Conservation (phyloP, 768 basidiomycete genomes). For the Tylopilus rubrobrunneus region DNA sequence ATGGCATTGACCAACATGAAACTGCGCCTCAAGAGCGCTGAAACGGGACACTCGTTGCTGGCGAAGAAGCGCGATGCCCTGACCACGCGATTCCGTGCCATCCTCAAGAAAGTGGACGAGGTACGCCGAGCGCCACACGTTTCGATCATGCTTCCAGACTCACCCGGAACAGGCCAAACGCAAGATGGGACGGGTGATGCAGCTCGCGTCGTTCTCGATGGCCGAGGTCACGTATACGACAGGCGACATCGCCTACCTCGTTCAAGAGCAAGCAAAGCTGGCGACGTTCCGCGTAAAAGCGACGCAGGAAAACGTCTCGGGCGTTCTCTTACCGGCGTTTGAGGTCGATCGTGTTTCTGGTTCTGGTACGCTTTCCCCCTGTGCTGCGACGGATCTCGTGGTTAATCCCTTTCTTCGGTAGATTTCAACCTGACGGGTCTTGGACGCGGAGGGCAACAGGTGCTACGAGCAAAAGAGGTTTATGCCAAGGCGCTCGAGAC, state of each 20-base stretch:
- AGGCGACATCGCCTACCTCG: constrained; percentile 95
- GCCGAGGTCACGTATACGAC: constrained; percentile 98
- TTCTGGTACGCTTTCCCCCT: constrained; percentile 52
- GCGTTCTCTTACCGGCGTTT: constrained; percentile 93
- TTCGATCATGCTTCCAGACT: not conserved
- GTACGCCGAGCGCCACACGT: constrained; percentile 41
- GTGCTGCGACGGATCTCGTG: not conserved
- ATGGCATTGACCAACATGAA: constrained; percentile 97
- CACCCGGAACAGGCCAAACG: constrained; percentile 75
- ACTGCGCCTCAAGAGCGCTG: constrained; percentile 82
- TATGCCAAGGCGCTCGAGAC: constrained; percentile 98
- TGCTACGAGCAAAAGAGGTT: constrained; percentile 91
- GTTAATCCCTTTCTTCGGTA: constrained; percentile 27
- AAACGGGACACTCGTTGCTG: constrained; percentile 91
- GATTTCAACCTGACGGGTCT: constrained; percentile 98
- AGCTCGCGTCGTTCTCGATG: constrained; percentile 97
- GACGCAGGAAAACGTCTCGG: constrained; percentile 97
- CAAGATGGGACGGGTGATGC: constrained; percentile 99
- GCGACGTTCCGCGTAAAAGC: constrained; percentile 93
- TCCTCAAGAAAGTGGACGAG: constrained; percentile 97
- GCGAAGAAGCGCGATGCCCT: constrained; percentile 98
- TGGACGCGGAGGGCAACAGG: constrained; percentile 94
- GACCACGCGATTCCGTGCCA: constrained; percentile 90
- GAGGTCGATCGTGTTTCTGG: constrained; percentile 85
- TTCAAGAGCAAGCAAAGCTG: constrained; percentile 90